Evolutionary conservation across 208 protist species (phyloP).

Genomic region (Wallacemonas sp.): DNA sequence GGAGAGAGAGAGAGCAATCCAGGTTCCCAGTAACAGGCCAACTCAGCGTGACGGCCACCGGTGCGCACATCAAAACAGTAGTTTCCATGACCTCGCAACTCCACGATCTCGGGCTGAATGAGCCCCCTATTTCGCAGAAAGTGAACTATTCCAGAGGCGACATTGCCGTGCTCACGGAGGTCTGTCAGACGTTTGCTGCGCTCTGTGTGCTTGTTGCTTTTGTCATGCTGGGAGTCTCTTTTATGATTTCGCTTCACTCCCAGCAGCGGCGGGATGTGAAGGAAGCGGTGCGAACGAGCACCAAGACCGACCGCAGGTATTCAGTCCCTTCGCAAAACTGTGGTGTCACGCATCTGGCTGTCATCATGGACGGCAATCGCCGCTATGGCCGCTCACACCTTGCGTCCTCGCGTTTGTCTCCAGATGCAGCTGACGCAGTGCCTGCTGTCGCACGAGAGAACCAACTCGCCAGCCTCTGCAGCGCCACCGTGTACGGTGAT

Average conservation of each 20-base stretch:
- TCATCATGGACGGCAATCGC: constrained; percentile 93
- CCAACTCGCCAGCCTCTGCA: too few species aligned
- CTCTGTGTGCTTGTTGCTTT: not conserved
- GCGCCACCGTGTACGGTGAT: constrained; percentile 5
- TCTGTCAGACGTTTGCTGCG: not conserved
- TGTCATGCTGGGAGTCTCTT: not conserved
- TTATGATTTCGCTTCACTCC: not conserved
- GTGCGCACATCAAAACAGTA: too few species aligned
- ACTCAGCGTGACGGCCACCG: too few species aligned
- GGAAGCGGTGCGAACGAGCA: not conserved
- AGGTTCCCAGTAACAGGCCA: too few species aligned
- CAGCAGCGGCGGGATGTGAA: not conserved
- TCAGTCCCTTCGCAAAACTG: too few species aligned
- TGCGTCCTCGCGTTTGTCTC: too few species aligned
- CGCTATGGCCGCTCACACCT: constrained; percentile 53
- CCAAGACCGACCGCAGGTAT: too few species aligned
- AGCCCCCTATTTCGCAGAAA: not conserved
- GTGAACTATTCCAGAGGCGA: not conserved
- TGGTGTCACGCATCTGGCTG: constrained; percentile 76
- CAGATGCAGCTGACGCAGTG: too few species aligned
- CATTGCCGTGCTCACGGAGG: constrained; percentile 6
- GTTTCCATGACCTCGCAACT: too few species aligned
- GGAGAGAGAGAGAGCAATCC: too few species aligned
- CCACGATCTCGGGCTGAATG: not conserved
- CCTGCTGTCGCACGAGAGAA: too few species aligned